These are phyloP conservation scores for Nymphaea colorata DNA, from an alignment of 164 flowering plant species.

Conservation along the genomic window DNA sequence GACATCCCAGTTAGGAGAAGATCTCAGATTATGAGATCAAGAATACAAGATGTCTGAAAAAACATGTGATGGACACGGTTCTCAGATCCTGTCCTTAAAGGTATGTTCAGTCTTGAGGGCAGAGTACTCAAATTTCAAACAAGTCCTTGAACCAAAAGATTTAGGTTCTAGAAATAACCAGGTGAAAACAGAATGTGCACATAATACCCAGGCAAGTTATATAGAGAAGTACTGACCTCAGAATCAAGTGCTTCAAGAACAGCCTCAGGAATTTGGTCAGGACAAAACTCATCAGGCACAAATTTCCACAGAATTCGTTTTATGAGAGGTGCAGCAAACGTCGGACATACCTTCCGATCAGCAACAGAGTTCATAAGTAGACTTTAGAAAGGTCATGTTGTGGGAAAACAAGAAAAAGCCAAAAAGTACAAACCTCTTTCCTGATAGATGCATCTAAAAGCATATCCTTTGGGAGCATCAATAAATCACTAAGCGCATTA, in stretches of 20 bases:
- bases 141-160: too few species aligned
- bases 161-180: not conserved
- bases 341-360: conserved; percentile 64
- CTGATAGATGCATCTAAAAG: conserved; percentile 54
- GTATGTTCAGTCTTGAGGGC: too few species aligned
- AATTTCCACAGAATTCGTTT: conserved; percentile 58
- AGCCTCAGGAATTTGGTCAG: conserved; percentile 64
- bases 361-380: not conserved
- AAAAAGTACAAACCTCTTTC: conserved; percentile 47
- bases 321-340: conserved; percentile 60
- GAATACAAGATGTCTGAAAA: too few species aligned
- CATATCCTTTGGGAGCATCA: conserved; percentile 94
- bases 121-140: too few species aligned
- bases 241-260: conserved; percentile 60
- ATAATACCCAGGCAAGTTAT: not conserved
- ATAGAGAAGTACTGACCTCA: conserved; percentile 34
- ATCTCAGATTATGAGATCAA: too few species aligned
- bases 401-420: not conserved
- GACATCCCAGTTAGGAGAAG: too few species aligned
- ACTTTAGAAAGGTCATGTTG: not conserved
- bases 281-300: conserved; percentile 90
- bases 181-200: not conserved
- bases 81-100: too few species aligned
- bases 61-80: too few species aligned
- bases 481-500: conserved; percentile 82